Evolutionary conservation across 306 rosid genomes (phyloP).

Genomic region (Notholithocarpus densiflorus): DNA sequence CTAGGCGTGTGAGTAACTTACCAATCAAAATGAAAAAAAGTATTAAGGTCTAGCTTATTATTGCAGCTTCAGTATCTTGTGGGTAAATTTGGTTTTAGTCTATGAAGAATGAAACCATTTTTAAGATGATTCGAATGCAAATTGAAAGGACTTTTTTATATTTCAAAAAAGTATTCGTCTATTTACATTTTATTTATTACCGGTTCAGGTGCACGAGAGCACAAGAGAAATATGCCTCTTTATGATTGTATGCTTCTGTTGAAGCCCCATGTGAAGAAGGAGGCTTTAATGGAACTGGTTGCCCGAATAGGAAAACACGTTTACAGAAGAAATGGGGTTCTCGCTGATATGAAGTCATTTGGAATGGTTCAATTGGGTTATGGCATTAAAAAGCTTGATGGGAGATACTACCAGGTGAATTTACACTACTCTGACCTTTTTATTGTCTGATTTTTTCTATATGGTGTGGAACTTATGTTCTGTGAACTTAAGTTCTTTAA

Average conservation of each 20-base stretch:
- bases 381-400: conserved; percentile 87
- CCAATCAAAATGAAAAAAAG: no score
- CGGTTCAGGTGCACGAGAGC: neutral
- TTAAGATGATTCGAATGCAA: no score
- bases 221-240: conserved; percentile 61
- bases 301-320: conserved; percentile 77
- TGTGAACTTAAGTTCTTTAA: neutral
- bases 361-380: conserved; percentile 80
- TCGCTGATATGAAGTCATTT: conserved; percentile 50
- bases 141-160: neutral
- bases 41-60: no score
- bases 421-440: neutral
- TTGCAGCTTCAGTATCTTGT: no score
- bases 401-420: conserved; percentile 71
- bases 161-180: neutral
- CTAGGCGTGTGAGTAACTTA: no score
- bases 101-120: no score
- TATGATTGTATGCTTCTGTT: conserved; percentile 78
- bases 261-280: conserved; percentile 59
- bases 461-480: neutral
- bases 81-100: no score
- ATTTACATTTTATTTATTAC: neutral
- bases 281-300: conserved; percentile 56
- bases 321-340: conserved; percentile 68
- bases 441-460: neutral